phyloP scores from a whole-genome alignment of 1,284 basidiomycete genomes.

The Irpex rosettiformis region DNA sequence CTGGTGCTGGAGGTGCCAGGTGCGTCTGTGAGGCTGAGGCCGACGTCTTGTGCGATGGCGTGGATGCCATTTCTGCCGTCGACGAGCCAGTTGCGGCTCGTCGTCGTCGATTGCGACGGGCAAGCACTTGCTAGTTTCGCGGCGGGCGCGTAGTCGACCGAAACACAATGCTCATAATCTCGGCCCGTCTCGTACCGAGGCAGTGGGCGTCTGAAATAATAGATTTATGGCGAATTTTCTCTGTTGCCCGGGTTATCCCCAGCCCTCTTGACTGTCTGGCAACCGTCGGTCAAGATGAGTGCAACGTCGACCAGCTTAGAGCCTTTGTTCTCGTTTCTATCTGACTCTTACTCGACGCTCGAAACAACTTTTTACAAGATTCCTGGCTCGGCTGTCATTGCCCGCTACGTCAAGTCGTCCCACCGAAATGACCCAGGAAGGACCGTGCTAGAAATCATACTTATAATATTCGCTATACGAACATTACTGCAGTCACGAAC shows the following conservation, averaged over 20 bases:
- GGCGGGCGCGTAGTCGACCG: neutral
- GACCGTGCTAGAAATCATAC: constrained; percentile 86
- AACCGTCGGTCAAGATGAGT: constrained; percentile 29
- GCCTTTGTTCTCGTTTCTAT: constrained; percentile 58
- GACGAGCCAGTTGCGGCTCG: constrained; percentile 27
- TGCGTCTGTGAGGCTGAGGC: constrained; percentile 27
- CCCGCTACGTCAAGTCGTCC: constrained; percentile 89
- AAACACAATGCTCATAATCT: neutral
- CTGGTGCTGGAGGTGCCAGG: constrained; percentile 26
- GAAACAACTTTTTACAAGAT: constrained; percentile 69
- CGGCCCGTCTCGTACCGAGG: neutral
- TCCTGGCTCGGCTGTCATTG: constrained; percentile 87
- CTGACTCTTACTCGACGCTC: constrained; percentile 47
- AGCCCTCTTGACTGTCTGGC: neutral
- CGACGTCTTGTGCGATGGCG: constrained; percentile 28
- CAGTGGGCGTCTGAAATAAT: neutral
- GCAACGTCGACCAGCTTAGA: constrained; percentile 41
- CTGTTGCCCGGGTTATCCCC: neutral
- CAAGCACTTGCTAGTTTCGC: neutral
- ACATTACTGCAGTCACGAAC: constrained; percentile 90
- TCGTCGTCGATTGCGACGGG: constrained; percentile 10
- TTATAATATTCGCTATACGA: constrained; percentile 86
- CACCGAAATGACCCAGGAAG: constrained; percentile 91
- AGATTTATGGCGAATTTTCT: neutral
- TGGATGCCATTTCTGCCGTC: constrained; percentile 25